phyloP scores from a whole-genome alignment of 768 basidiomycete genomes.

The Hysterangium stoloniferum region DNA sequence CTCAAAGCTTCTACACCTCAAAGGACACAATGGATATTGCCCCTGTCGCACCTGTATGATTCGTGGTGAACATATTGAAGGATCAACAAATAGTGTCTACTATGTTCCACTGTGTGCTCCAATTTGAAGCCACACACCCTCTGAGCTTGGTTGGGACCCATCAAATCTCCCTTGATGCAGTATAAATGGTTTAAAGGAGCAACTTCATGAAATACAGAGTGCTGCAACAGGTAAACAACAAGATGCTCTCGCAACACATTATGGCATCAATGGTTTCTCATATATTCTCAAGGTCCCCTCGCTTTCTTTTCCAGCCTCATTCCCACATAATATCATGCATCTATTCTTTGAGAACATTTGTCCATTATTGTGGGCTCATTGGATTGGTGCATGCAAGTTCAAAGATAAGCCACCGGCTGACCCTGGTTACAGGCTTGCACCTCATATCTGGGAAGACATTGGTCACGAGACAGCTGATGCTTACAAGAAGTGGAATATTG shows the following conservation, averaged over 20 bases:
- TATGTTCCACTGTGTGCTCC: not conserved
- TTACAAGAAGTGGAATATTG: conserved; percentile 10
- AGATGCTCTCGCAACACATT: not conserved
- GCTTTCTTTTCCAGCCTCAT: conserved; percentile 29
- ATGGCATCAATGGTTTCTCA: conserved; percentile 1
- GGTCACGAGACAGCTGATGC: conserved; percentile 24
- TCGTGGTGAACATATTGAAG: not conserved
- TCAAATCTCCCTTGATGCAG: not conserved
- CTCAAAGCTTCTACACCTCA: not conserved
- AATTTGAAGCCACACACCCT: not conserved
- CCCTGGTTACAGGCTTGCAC: not conserved
- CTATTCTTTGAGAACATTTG: conserved; percentile 38
- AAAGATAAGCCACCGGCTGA: not conserved
- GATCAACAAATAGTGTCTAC: not conserved
- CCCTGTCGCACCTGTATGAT: conserved; percentile 1
- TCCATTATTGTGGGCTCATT: conserved; percentile 25
- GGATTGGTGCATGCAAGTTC: conserved; percentile 12
- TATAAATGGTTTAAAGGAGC: not conserved
- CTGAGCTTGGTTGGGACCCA: not conserved
- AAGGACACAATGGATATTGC: not conserved
- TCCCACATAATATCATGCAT: conserved; percentile 44
- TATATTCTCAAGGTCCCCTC: conserved; percentile 14
- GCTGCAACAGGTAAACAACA: not conserved
- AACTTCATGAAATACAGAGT: not conserved
- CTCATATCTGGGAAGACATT: conserved; percentile 34